Conservation (phyloP, 306 rosid species). For the Sphenostylis stenocarpa region DNA sequence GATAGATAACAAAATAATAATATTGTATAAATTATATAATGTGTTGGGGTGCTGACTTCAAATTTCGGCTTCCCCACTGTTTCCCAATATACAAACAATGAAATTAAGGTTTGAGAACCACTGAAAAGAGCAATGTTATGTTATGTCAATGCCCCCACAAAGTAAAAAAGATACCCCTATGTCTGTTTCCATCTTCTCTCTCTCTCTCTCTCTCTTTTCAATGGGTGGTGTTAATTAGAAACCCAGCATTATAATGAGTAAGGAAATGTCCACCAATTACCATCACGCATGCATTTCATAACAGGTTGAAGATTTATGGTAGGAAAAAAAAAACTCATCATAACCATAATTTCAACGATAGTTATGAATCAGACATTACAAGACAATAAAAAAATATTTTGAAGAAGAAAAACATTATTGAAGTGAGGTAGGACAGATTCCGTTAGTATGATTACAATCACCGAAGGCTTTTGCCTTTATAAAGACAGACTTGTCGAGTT, state of each 20-base stretch:
- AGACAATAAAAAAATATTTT: too few species aligned
- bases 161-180: neutral
- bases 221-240: neutral
- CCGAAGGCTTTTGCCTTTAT: neutral
- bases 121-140: neutral
- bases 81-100: constrained; percentile 33
- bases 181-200: neutral
- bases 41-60: constrained; percentile 30
- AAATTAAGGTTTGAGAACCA: constrained; percentile 4
- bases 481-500: neutral
- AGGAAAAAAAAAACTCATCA: neutral
- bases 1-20: too few species aligned
- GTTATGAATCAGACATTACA: neutral
- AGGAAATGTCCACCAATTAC: neutral
- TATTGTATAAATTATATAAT: too few species aligned
- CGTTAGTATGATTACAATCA: neutral
- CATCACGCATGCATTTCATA: neutral
- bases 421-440: neutral
- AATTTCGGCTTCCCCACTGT: constrained; percentile 17
- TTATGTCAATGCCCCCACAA: constrained; percentile 30
- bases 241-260: neutral
- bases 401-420: neutral
- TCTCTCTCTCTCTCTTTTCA: neutral
- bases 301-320: neutral
- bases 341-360: neutral